phyloP scores from a whole-genome alignment of 2,329 filamentous ascomycete species.

The Metarhizium anisopliae region DNA sequence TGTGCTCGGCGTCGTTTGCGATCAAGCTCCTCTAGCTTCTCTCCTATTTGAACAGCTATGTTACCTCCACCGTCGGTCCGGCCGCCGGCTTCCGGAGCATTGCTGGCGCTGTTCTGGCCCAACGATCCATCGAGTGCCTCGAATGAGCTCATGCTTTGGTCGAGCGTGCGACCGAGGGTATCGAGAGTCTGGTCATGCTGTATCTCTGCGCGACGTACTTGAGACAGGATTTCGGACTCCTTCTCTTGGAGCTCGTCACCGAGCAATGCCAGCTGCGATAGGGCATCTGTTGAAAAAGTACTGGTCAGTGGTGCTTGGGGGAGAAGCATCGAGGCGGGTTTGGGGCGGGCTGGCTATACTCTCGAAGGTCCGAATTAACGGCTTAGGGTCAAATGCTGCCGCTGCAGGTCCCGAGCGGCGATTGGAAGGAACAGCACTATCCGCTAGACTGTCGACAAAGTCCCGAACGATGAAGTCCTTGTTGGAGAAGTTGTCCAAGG shows the following conservation, averaged over 20 bases:
- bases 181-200: slow-evolving; percentile 90
- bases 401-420: slow-evolving; percentile 65
- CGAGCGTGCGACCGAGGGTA: slow-evolving; percentile 78
- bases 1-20: slow-evolving; percentile 81
- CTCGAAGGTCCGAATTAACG: slow-evolving; percentile 91
- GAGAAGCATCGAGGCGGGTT: not conserved
- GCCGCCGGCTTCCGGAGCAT: slow-evolving; percentile 21
- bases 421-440: slow-evolving; percentile 68
- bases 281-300: slow-evolving; percentile 35
- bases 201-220: slow-evolving; percentile 81
- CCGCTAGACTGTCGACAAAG: slow-evolving; percentile 88
- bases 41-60: slow-evolving; percentile 88
- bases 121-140: slow-evolving; percentile 80
- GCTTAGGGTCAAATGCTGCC: slow-evolving; percentile 82
- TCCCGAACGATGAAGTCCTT: slow-evolving; percentile 97
- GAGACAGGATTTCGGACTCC: slow-evolving; percentile 83
- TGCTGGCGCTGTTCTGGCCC: slow-evolving; percentile 45
- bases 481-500: slow-evolving; percentile 76
- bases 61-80: slow-evolving; percentile 60
- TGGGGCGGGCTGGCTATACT: slow-evolving; percentile 32
- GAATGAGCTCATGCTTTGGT: slow-evolving; percentile 86
- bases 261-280: slow-evolving; percentile 59
- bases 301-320: not conserved
- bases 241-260: slow-evolving; percentile 80
- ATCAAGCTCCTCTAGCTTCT: slow-evolving; percentile 88